Percentiles rank a stretch among this genome's conserved stretches.
These are phyloP conservation scores for Rhamnella rubrinervis DNA, from an alignment of 331 rosid species.

Conservation along the genomic window DNA sequence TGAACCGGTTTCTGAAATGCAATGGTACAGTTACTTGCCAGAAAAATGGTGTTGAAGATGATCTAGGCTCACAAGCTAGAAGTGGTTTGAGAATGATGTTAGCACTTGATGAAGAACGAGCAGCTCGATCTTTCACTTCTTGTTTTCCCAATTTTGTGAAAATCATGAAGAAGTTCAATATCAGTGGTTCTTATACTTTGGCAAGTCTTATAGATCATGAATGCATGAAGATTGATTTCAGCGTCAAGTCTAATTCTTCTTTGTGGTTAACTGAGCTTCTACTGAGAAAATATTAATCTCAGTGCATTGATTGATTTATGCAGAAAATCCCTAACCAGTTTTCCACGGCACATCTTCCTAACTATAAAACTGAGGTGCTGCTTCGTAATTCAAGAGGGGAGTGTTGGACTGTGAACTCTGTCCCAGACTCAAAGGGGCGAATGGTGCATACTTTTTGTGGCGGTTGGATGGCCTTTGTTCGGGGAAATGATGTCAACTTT, in stretches of 20 bases:
- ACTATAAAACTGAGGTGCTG: conserved; percentile 69
- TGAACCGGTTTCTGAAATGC: conserved; percentile 33
- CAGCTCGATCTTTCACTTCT: conserved; percentile 71
- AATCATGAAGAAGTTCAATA: conserved; percentile 91
- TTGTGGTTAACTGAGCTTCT: too few relatives aligned
- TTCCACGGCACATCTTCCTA: conserved; percentile 78
- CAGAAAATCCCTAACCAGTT: conserved; percentile 90
- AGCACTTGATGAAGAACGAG: conserved; percentile 72
- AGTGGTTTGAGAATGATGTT: conserved; percentile 74
- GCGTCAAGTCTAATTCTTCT: conserved; percentile 7
- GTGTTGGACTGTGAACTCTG: conserved; percentile 85
- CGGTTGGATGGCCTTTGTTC: conserved; percentile 97
- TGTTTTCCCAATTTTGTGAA: conserved; percentile 83
- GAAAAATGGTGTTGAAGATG: conserved; percentile 63
- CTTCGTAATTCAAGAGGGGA: conserved; percentile 71
- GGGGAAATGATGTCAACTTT: conserved; percentile 67
- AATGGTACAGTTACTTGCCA: conserved; percentile 50
- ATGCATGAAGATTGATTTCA: neutral
- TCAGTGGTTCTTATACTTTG: conserved; percentile 89
- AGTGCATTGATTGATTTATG: conserved; percentile 17
- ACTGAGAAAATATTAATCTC: too few relatives aligned
- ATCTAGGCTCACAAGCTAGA: conserved; percentile 52
- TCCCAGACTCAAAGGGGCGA: conserved; percentile 89
- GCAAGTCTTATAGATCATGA: conserved; percentile 45
- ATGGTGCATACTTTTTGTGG: conserved; percentile 88